A percentile compares a stretch with the other conserved stretches of the same genome.
These are phyloP conservation scores for Chalara sp. DNA, from an alignment of 2,329 filamentous ascomycete species.

Conservation along the genomic window DNA sequence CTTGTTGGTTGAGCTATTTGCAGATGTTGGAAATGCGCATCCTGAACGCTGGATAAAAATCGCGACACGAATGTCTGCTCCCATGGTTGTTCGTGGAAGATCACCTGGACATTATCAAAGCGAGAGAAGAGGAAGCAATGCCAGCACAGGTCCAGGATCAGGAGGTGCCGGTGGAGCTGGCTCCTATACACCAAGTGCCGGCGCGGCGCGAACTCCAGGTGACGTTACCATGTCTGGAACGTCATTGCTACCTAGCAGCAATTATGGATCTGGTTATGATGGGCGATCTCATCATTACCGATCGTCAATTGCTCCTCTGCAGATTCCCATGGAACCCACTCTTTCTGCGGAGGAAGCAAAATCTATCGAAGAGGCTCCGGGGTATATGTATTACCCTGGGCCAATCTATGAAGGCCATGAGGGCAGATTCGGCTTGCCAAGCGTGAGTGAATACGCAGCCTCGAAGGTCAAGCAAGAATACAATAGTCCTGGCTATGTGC, in stretches of 20 bases:
- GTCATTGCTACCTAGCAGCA: constrained; percentile 20
- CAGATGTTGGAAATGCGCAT: constrained; percentile 38
- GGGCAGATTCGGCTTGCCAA: constrained; percentile 19
- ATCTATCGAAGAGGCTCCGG: constrained; percentile 19
- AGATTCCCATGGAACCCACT: constrained; percentile 26
- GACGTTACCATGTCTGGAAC: constrained; percentile 24
- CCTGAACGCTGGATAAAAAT: constrained; percentile 47
- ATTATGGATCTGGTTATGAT: constrained; percentile 22
- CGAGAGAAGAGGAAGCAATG: constrained; percentile 40
- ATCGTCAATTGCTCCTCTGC: constrained; percentile 13
- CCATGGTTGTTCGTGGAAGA: constrained; percentile 60
- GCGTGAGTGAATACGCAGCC: constrained; percentile 16
- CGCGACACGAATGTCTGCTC: constrained; percentile 50
- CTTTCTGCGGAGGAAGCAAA: constrained; percentile 25
- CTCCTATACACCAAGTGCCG: constrained; percentile 19
- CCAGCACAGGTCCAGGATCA: constrained; percentile 50
- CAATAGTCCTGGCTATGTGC: constrained; percentile 11
- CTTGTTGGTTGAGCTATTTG: constrained; percentile 60
- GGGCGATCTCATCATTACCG: constrained; percentile 22
- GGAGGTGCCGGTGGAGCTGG: constrained; percentile 21
- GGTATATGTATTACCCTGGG: constrained; percentile 26
- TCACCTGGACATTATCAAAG: constrained; percentile 58
- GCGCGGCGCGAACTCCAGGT: constrained; percentile 15
- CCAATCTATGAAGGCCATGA: constrained; percentile 24
- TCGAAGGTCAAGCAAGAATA: constrained; percentile 24